These are phyloP conservation scores for Fusarium dimerum DNA, from an alignment of 2,329 filamentous ascomycete genomes.

Conservation along the genomic window DNA sequence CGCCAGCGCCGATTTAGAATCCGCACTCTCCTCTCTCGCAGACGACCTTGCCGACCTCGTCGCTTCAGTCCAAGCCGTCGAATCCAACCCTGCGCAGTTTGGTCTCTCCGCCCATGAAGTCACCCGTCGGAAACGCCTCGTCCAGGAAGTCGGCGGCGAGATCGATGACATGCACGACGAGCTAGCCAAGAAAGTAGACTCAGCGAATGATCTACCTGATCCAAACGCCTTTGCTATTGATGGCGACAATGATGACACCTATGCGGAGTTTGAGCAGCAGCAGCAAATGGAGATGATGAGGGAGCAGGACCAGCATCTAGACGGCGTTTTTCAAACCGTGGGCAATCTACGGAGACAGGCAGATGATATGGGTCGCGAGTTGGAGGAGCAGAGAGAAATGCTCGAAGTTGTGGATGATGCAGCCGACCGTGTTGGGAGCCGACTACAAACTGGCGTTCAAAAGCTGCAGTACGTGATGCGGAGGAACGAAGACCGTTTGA, in stretches of 20 bases:
- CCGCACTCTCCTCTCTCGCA: slow-evolving; percentile 66
- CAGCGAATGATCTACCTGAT: slow-evolving; percentile 49
- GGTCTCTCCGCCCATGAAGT: slow-evolving; percentile 85
- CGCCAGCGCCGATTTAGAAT: slow-evolving; percentile 69
- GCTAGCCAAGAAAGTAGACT: slow-evolving; percentile 61
- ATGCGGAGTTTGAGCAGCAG: slow-evolving; percentile 85
- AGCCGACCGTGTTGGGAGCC: slow-evolving; percentile 83
- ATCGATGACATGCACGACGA: slow-evolving; percentile 87
- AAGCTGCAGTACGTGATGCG: slow-evolving; percentile 83
- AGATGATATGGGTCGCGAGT: slow-evolving; percentile 91
- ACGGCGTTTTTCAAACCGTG: slow-evolving; percentile 90
- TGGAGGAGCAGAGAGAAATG: slow-evolving; percentile 93
- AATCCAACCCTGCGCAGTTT: slow-evolving; percentile 83
- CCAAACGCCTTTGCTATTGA: slow-evolving; percentile 60
- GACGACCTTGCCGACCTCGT: slow-evolving; percentile 88
- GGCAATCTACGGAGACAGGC: slow-evolving; percentile 89
- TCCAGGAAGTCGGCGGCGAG: slow-evolving; percentile 87
- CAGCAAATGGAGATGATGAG: slow-evolving; percentile 90
- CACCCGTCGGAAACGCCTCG: slow-evolving; percentile 73
- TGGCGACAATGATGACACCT: slow-evolving; percentile 51
- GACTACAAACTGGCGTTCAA: slow-evolving; percentile 82
- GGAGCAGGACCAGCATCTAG: slow-evolving; percentile 90
- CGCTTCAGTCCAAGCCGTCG: slow-evolving; percentile 83
- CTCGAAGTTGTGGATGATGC: slow-evolving; percentile 81
- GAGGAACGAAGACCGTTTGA: slow-evolving; percentile 84